Evolutionary conservation across 345 rosid genomes (phyloP), one percentile per base, ranked within the genome.

Genomic region (Eucalyptus paniculata): DNA sequence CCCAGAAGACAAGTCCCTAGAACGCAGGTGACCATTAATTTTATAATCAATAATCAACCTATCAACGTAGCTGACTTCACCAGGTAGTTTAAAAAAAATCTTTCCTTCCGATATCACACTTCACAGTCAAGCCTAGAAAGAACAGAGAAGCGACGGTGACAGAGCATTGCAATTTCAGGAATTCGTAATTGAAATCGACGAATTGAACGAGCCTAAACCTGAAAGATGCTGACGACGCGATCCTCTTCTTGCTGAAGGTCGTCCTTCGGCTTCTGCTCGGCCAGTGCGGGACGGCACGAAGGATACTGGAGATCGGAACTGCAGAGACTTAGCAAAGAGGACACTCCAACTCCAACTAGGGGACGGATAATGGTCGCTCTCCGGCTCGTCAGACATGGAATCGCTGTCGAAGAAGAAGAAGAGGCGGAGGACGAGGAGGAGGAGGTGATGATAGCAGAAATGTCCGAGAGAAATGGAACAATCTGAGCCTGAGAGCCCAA

Each of bases 221-320:
- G 95, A 91, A 97, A 97, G 90, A 95, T 96, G 85, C 88, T 44
- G 90, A 96, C 95, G 45, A 92, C 90, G 90, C 97, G 93, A 44
- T 95, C 97, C 92, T 97, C 99, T 91, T 95, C 96, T 92, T 90
- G 92, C 86, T 94, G 95, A 50, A 94, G 91, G 65, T 95, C 96
- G 32, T 95, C 96, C 8, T 91, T 91, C 77, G 89, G 91, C 45
- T 90, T 90, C 88, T 90, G 93, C 42, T 40, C 88, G 65, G 99
- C 97, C 87, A 91, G 50, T 50, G 98, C 96, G 12, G 95, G 88
- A 17, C 45, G 85, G 47, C 85, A 77, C 24, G 85, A 77, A 77
- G 85, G 24, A 40, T 77, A 77, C 14, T 21, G 85, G 85, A 37
- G 85, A 77, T 77, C 30, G 85, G 90, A 32, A 89, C 34, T 7